Evolutionary conservation across 2,329 filamentous ascomycete species (phyloP), one percentile per base, ranked within the genome.

Genomic region (Lecanicillium sp.): DNA sequence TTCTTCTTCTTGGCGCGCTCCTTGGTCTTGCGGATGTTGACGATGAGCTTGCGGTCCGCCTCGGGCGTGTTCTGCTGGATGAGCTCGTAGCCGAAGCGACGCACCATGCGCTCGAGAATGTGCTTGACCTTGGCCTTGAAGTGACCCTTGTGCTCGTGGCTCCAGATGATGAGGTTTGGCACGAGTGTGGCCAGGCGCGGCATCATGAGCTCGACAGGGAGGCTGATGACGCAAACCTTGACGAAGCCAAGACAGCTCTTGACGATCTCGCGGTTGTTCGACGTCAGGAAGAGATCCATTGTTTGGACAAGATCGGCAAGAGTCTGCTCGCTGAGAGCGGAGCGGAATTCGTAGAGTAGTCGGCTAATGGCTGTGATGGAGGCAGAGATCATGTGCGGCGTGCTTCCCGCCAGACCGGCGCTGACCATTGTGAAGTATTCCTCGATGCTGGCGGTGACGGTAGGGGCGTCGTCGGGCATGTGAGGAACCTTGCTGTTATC

Each of bases 361-460:
- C 92, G 79, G 12, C 88, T 92, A 28, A 98, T 75, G 12, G 92
- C 90, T 1, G 88, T 97, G 57, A 98, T 89, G n/a, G 87, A 88
- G 1, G 92, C 92, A 6, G 87, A 94, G 46, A 97, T 89, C 88
- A 97, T 96, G 66, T 97, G 90, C 22, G 92, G 89, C 10, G 88
- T 90, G 51, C 82, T 84, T 41, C 89, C 90, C 2, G 90, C 92
- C 38, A 98, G 75, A 64, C 92, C 92, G 35, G 92, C 92, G 49
- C 87, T 94, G 20, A 97, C 85, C 92, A 98, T 98, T 40, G 90
- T 96, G 66, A 97, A 87, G 64, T 88, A 97, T 61, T 97, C 92
- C 54, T 97, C 90, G 28, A 98, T 76, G 30, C 76, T 89, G 15
- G 92, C 90, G 3, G 77, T 71, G 4, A 83, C 88, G 22, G 81